Conservation (phyloP, 2,329 filamentous ascomycete species). For the Botrytis fabae region DNA sequence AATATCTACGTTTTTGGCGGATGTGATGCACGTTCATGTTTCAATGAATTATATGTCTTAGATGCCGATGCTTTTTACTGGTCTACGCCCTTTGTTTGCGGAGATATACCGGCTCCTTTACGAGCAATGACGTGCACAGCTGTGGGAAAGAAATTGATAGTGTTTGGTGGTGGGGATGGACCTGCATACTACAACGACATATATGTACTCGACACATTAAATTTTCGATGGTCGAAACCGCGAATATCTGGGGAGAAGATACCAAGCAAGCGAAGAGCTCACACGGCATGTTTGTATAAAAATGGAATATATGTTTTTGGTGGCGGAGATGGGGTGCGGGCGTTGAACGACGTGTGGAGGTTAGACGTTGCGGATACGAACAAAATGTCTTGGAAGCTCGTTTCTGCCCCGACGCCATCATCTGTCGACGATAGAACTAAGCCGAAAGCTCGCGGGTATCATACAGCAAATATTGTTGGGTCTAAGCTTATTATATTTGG, state of each 20-base stretch:
- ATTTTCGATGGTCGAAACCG: constrained; percentile 65
- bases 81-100: constrained; percentile 63
- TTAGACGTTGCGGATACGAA: constrained; percentile 65
- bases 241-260: constrained; percentile 56
- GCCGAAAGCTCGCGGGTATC: constrained; percentile 67
- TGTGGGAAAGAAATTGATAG: constrained; percentile 67
- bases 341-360: constrained; percentile 72
- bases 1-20: constrained; percentile 70
- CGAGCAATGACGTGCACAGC: constrained; percentile 72
- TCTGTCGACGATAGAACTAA: constrained; percentile 50
- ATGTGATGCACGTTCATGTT: constrained; percentile 65
- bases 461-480: constrained; percentile 72
- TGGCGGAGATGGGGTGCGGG: constrained; percentile 68
- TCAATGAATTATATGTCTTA: constrained; percentile 68
- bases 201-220: constrained; percentile 70
- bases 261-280: constrained; percentile 63
- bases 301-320: constrained; percentile 73
- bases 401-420: constrained; percentile 47
- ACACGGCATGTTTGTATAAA: constrained; percentile 71
- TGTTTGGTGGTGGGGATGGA: constrained; percentile 70
- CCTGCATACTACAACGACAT: constrained; percentile 72
- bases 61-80: constrained; percentile 71
- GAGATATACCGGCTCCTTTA: constrained; percentile 64
- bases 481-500: constrained; percentile 72
- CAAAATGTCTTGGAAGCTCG: constrained; percentile 68